Base-by-base conservation (phyloP, 768 basidiomycete genomes). In the Mycena crocata region DNA sequence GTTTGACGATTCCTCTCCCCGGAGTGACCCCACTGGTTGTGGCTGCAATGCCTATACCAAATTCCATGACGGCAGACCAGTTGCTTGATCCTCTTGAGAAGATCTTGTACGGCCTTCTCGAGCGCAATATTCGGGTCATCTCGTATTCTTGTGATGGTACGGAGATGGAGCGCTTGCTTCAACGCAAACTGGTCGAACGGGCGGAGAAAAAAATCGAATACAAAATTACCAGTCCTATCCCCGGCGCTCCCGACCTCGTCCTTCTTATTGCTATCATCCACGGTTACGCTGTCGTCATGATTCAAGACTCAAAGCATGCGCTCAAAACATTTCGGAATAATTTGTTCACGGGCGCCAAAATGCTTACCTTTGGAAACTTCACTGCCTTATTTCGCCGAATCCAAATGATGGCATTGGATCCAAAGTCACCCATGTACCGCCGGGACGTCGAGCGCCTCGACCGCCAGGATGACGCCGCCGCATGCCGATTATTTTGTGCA, bases 391-490 rank as follows among this genome's bases (percentile, higher is more conserved):
- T 69, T 62, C 48, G 57, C 1, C 73, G 74, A 9, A 58, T 77
- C 12, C 66, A 35, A 1, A 40, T 71, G 5, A 49, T 80, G 1
- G 75, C 75, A 0, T 49, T 50, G 40, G 63, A 64, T 5, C 54
- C 60, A 0, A 58, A 54, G 14, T 56, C 61, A 2, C 74, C 78
- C 0, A 54, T 79, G 6, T 78, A 58, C 54, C 37, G 52, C n/a
- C 72, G 71, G 3, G 78, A 80, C 63, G 78, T 85, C 2, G 76
- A 80, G 15, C 79, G 78, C 44, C 40, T 83, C 0, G 82, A 86
- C 54, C 65, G 77, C 0, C 83, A 86, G 72, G 84, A 85, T 69
- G 83, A 86, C 61, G 73, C 72, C 60, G 84, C 83, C 0, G 84
- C 84, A 0, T 58, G 77, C 12, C 75, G 80, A 0, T 67, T 85